phyloP scores from a whole-genome alignment of 345 rosid species.

The Heritiera fomes region DNA sequence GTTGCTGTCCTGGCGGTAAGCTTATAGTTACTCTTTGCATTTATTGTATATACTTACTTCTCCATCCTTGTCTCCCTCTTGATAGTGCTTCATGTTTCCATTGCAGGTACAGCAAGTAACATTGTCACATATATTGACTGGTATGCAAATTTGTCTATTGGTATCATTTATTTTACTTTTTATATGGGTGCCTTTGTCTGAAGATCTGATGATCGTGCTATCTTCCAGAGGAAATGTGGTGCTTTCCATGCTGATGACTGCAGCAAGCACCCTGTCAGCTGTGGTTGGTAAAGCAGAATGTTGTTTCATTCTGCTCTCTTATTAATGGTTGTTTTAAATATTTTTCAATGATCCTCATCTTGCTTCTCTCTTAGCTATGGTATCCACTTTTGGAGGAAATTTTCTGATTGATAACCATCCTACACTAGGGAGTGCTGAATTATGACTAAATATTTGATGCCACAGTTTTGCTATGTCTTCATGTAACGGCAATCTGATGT shows the following conservation, averaged over 20 bases:
- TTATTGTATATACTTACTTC: neutral
- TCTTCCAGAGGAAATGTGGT: slow-evolving; percentile 85
- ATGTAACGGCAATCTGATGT: neutral
- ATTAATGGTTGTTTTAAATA: neutral
- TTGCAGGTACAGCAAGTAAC: slow-evolving; percentile 92
- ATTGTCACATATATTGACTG: slow-evolving; percentile 84
- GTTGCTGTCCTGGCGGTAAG: slow-evolving; percentile 95
- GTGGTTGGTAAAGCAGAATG: slow-evolving; percentile 59
- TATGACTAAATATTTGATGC: neutral
- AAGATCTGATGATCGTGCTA: slow-evolving; percentile 28
- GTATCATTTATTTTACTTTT: slow-evolving; percentile 14
- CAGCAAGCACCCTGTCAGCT: slow-evolving; percentile 81
- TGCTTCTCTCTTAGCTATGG: neutral
- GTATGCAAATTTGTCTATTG: slow-evolving; percentile 34
- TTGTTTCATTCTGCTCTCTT: slow-evolving; percentile 16
- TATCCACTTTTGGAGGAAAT: neutral
- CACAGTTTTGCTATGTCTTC: neutral
- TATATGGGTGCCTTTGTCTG: slow-evolving; percentile 15
- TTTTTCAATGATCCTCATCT: neutral
- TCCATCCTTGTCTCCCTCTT: slow-evolving; percentile 15
- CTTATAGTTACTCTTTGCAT: neutral
- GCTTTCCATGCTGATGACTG: slow-evolving; percentile 89
- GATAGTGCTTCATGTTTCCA: slow-evolving; percentile 19
- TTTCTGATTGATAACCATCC: neutral
- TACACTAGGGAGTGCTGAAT: neutral